phyloP scores from a whole-genome alignment of 495 filamentous ascomycete genomes.

The Astrocystis sublimbata region DNA sequence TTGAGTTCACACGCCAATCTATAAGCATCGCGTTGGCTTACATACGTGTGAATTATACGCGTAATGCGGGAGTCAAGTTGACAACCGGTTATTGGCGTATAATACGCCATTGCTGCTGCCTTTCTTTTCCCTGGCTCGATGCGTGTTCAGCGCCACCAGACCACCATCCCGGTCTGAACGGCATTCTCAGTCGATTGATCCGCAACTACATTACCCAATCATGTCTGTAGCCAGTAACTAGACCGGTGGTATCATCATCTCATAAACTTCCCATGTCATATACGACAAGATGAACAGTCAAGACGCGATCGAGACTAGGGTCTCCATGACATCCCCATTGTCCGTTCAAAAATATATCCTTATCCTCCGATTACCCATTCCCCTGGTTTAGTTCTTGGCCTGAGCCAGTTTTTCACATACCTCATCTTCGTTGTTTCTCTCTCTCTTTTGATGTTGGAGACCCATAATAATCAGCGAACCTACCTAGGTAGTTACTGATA shows the following conservation, averaged over 20 bases:
- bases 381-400: constrained; percentile 27
- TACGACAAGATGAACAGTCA: constrained; percentile 27
- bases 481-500: constrained; percentile 18
- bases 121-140: constrained; percentile 13
- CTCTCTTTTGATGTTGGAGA: constrained; percentile 30
- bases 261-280: constrained; percentile 15
- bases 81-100: constrained; percentile 2
- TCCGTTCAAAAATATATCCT: constrained; percentile 17
- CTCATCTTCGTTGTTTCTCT: constrained; percentile 28
- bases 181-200: constrained; percentile 38
- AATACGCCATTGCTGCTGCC: neutral
- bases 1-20: neutral
- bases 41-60: constrained; percentile 7
- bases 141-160: constrained; percentile 21
- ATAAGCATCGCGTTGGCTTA: neutral
- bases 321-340: constrained; percentile 13
- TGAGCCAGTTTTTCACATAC: constrained; percentile 6
- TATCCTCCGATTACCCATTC: constrained; percentile 22
- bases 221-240: constrained; percentile 23
- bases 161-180: constrained; percentile 27
- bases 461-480: too few relatives aligned
- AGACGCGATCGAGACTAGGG: constrained; percentile 28
- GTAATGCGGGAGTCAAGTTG: constrained; percentile 7
- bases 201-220: constrained; percentile 34
- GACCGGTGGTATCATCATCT: constrained; percentile 29